Conservation (phyloP, 1,284 basidiomycete genomes). For the Ceratobasidium sp. region DNA sequence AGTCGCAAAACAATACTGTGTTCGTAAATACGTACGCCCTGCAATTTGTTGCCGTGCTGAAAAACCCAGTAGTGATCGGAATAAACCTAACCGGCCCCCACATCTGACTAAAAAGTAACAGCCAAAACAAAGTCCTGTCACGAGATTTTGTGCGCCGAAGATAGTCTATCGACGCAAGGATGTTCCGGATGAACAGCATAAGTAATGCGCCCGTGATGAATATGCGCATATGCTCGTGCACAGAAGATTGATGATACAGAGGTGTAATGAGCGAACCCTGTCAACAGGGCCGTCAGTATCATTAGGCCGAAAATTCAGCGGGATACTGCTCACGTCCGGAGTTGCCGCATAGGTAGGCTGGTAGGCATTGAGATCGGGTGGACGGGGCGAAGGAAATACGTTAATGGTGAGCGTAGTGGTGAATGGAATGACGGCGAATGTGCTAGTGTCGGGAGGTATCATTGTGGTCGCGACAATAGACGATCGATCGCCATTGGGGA, state of each 20-base stretch:
- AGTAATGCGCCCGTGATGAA: constrained; percentile 62
- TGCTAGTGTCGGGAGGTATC: constrained; percentile 33
- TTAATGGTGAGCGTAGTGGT: constrained; percentile 43
- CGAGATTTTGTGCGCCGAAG: constrained; percentile 66
- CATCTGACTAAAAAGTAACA: constrained; percentile 66
- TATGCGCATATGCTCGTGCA: constrained; percentile 59
- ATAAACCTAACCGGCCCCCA: constrained; percentile 62
- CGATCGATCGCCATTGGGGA: constrained; percentile 22
- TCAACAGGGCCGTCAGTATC: constrained; percentile 3
- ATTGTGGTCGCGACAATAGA: constrained; percentile 22
- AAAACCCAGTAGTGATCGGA: constrained; percentile 61
- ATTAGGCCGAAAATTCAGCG: neutral
- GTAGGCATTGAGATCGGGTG: constrained; percentile 37
- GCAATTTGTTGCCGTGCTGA: constrained; percentile 57
- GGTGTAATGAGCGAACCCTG: constrained; percentile 66
- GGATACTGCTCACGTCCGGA: constrained; percentile 24
- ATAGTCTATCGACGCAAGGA: constrained; percentile 64
- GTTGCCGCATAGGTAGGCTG: constrained; percentile 21
- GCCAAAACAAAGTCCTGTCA: constrained; percentile 69
- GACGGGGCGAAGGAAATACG: constrained; percentile 40
- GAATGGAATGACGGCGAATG: constrained; percentile 36
- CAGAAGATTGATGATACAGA: constrained; percentile 60
- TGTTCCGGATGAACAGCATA: constrained; percentile 66
- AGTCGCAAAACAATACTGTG: constrained; percentile 49
- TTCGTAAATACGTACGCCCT: constrained; percentile 52